These are phyloP conservation scores for Catenaria anguillulae DNA, from an alignment of 371 early-diverging fungal genomes.

Conservation along the genomic window DNA sequence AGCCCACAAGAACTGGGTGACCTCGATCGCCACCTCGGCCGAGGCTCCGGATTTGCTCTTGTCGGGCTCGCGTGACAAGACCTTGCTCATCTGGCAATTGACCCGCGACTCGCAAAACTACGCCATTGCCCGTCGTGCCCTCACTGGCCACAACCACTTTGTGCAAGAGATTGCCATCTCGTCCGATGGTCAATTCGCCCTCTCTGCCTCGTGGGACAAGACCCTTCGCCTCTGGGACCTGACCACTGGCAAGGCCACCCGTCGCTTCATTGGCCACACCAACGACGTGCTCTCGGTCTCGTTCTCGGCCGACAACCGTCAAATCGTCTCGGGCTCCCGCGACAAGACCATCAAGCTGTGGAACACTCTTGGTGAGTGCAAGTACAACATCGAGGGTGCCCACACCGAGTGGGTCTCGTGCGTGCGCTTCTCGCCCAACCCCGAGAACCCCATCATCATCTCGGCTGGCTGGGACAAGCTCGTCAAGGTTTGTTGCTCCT, in stretches of 20 bases:
- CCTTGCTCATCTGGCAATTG: constrained; percentile 90
- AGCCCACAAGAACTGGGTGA: constrained; percentile 77
- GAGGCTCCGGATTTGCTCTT: constrained; percentile 83
- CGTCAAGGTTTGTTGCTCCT: constrained; percentile 65
- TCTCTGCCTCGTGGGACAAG: constrained; percentile 97
- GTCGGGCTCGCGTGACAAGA: constrained; percentile 90
- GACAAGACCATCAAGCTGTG: constrained; percentile 98
- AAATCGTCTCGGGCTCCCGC: constrained; percentile 93
- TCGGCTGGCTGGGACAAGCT: constrained; percentile 98
- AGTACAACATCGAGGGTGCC: constrained; percentile 88
- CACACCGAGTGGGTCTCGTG: constrained; percentile 97
- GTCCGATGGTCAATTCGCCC: constrained; percentile 92
- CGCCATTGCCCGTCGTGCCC: constrained; percentile 76
- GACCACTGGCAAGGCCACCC: constrained; percentile 81
- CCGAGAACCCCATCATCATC: constrained; percentile 90
- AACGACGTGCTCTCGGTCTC: constrained; percentile 93
- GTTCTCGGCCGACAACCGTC: constrained; percentile 98
- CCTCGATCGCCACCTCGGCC: constrained; percentile 81
- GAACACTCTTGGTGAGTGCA: constrained; percentile 99
- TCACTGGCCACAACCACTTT: constrained; percentile 91
- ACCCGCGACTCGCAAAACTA: constrained; percentile 81
- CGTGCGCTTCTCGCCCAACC: constrained; percentile 98
- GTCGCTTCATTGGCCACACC: constrained; percentile 92
- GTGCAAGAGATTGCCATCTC: constrained; percentile 93
- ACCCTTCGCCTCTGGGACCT: constrained; percentile 97